A percentile compares a stretch with the other conserved stretches of the same genome.
Conservation (phyloP, 805 yeast genomes). For the Metschnikowia gelsemii region DNA sequence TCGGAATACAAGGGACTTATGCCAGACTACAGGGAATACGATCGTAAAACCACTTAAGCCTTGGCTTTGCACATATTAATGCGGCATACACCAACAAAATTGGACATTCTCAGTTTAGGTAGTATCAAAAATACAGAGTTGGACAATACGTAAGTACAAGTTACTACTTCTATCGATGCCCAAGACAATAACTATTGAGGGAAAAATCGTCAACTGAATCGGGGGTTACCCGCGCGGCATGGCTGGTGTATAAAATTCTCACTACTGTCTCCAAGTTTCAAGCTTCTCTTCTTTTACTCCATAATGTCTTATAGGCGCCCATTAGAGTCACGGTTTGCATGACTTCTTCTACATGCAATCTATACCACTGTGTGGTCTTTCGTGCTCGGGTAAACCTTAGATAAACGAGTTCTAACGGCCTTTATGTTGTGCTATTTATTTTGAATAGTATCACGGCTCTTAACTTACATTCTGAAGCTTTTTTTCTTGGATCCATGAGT, state of each 20-base stretch:
- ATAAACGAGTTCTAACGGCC: conserved; percentile 56
- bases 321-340: conserved; percentile 67
- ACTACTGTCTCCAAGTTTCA: neutral
- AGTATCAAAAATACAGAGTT: neutral
- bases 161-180: too few relatives aligned
- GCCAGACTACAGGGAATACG: conserved; percentile 65
- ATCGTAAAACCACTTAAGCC: conserved; percentile 28
- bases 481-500: too few relatives aligned
- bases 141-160: neutral
- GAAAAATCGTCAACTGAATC: too few relatives aligned
- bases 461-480: conserved; percentile 50
- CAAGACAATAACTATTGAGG: too few relatives aligned
- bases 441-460: conserved; percentile 66
- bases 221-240: conserved; percentile 25
- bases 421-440: conserved; percentile 52
- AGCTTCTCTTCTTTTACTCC: conserved; percentile 19
- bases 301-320: conserved; percentile 75
- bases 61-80: too few relatives aligned
- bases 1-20: conserved; percentile 47
- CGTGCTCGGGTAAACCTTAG: conserved; percentile 98
- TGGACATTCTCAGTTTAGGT: too few relatives aligned
- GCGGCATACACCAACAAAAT: too few relatives aligned
- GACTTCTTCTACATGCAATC: conserved; percentile 49
- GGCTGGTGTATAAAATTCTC: conserved; percentile 13
- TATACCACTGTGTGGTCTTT: conserved; percentile 46